Evolutionary conservation across 164 flowering plant genomes (phyloP), one percentile per base, ranked within the genome.

Genomic region (Macadamia integrifolia): DNA sequence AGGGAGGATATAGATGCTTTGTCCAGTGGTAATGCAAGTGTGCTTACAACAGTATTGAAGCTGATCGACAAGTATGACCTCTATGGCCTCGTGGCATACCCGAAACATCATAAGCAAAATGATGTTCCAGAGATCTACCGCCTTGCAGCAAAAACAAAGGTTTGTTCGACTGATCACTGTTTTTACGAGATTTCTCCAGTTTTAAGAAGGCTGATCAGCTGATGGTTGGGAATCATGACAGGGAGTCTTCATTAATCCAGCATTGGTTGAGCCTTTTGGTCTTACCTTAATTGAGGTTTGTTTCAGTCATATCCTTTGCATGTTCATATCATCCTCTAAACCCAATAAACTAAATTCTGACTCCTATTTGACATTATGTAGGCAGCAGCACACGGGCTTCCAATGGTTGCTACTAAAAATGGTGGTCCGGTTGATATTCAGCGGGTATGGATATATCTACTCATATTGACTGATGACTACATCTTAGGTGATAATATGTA

Each of bases 311-410:
- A 11, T 61, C 3, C 6, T 68, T 10, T 58, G 15, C 43, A 30
- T 46, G 35, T 59, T 42, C 2, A 43, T 61, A 30, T 9, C 18
- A 30, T 63, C 29, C 63, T 60, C 42, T 14, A 49, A 44, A 1
- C n/a, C n/a, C 0, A 11, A 4, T 5, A 50, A 53, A 42, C 29
- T 18, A 30, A 56, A 15, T 58, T n/a, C 66, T 70, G 42, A 71
- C 58, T 9, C 56, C 23, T 8, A 6, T 77, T 60, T 23, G 6
- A 30, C 65, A 69, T 49, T 32, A 65, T 84, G 72, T 68, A 91
- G 98, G 98, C 98, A 59, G 97, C 95, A 61, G 98, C 98, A 44
- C 97, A 94, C 77, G 98, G 98, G 62, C 90, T 94, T 52, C 98
- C 98, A 30, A 92, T 92, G 92, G 97, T 94, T 78, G 98, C 98